Percentiles rank a stretch among this genome's conserved stretches.
Evolutionary conservation across 352 stramenopile species (phyloP).

Genomic region (Phytophthora sp.): DNA sequence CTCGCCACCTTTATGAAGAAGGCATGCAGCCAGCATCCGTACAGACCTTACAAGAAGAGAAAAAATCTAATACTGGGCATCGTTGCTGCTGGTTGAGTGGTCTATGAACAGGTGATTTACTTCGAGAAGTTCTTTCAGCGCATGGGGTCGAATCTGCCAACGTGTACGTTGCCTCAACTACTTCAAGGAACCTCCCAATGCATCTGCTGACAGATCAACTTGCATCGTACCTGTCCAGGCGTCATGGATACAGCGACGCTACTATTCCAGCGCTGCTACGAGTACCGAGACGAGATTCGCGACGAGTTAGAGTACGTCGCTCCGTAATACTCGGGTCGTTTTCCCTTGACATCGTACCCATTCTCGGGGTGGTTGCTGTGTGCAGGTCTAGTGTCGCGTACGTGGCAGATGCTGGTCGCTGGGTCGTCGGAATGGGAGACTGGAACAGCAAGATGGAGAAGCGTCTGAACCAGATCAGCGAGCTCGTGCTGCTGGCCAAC

Average conservation of each 20-base stretch:
- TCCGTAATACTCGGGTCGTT: background rate
- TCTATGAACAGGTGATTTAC: conserved; percentile 70
- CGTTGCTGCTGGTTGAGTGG: background rate
- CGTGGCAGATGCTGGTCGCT: conserved; percentile 78
- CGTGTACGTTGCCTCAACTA: conserved; percentile 38
- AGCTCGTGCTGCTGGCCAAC: conserved; percentile 83
- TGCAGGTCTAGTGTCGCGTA: conserved; percentile 72
- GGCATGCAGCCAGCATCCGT: conserved; percentile 14
- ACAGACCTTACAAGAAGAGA: background rate
- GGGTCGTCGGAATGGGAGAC: conserved; percentile 82
- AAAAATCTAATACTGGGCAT: background rate
- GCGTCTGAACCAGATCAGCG: conserved; percentile 75
- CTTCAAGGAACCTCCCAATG: background rate
- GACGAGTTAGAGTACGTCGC: conserved; percentile 77
- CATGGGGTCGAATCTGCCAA: conserved; percentile 61
- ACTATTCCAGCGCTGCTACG: conserved; percentile 80
- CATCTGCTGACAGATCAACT: conserved; percentile 3
- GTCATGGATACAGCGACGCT: conserved; percentile 57
- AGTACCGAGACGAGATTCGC: conserved; percentile 84
- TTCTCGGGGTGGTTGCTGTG: conserved; percentile 5
- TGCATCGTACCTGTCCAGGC: conserved; percentile 32
- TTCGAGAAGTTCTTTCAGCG: conserved; percentile 86
- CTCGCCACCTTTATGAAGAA: conserved; percentile 90
- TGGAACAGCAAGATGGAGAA: conserved; percentile 92
- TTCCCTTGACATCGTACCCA: background rate